Percentiles rank a stretch among this genome's conserved stretches.
Conservation (phyloP, 345 rosid species). For the Isatis tinctoria region DNA sequence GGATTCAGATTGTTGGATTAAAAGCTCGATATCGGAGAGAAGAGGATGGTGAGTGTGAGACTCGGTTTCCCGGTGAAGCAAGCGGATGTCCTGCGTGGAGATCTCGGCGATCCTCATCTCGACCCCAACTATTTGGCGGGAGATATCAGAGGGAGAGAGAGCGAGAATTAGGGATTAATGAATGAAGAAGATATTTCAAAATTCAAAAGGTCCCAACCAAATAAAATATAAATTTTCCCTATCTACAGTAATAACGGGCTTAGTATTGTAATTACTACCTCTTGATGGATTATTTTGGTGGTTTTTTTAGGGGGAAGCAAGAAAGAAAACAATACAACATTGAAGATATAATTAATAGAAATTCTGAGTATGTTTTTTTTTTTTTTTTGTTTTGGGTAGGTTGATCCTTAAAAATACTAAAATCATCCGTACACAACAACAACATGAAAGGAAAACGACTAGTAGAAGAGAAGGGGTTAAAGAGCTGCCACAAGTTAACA, state of each 20-base stretch:
- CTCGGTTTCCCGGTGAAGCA: constrained; percentile 12
- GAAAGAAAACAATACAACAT: constrained; percentile 34
- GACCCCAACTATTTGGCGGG: constrained; percentile 24
- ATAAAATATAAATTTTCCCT: background rate
- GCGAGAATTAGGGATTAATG: constrained; percentile 10
- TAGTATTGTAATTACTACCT: background rate
- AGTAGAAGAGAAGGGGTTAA: constrained; percentile 12
- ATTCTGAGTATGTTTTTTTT: background rate
- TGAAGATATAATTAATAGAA: constrained; percentile 43
- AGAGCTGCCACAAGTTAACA: constrained; percentile 37
- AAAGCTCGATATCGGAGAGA: constrained; percentile 62
- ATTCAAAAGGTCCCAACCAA: background rate
- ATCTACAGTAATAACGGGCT: background rate
- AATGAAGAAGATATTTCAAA: constrained; percentile 11
- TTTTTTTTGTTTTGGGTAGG: constrained; percentile 27
- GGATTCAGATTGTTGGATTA: constrained; percentile 57
- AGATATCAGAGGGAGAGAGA: constrained; percentile 3
- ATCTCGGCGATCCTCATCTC: constrained; percentile 84
- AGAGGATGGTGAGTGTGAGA: constrained; percentile 32
- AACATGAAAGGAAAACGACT: constrained; percentile 30
- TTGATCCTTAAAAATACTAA: constrained; percentile 49
- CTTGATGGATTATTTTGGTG: background rate
- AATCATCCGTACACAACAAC: constrained; percentile 61
- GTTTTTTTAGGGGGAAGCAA: background rate
- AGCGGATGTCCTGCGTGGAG: constrained; percentile 57